Evolutionary conservation across 495 filamentous ascomycete genomes (phyloP).

Genomic region (Clavariopsis aquatica): DNA sequence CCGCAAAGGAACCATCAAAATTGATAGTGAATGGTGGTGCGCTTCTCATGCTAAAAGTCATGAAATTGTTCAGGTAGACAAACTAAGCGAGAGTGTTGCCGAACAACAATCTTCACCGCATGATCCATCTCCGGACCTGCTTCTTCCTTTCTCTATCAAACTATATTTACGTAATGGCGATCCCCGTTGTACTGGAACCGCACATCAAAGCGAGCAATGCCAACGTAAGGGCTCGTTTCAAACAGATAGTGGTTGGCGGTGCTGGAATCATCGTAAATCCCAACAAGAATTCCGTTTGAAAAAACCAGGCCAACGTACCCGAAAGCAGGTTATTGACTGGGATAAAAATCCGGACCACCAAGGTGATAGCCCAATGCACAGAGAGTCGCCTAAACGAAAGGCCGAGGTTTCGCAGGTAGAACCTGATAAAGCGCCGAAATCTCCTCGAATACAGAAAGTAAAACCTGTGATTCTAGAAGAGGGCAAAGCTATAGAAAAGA

Average conservation of each 20-base stretch:
- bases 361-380: neutral
- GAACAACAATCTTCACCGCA: neutral
- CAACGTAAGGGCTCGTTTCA: neutral
- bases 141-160: neutral
- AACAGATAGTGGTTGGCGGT: neutral
- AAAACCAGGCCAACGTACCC: no score
- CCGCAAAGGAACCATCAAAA: neutral
- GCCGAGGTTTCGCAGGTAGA: neutral
- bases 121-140: neutral
- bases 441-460: neutral
- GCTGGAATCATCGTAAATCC: neutral
- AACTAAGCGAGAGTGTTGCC: neutral
- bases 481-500: neutral
- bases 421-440: conserved; percentile 4
- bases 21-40: neutral
- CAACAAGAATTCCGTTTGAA: neutral
- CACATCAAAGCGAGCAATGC: neutral
- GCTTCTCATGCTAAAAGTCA: neutral
- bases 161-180: neutral
- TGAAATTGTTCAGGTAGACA: neutral
- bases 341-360: neutral
- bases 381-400: neutral
- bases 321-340: neutral
- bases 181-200: neutral
- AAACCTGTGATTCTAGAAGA: neutral